These are phyloP conservation scores for Talinum fruticosum DNA, from an alignment of 148 eudicot genomes.

Conservation along the genomic window DNA sequence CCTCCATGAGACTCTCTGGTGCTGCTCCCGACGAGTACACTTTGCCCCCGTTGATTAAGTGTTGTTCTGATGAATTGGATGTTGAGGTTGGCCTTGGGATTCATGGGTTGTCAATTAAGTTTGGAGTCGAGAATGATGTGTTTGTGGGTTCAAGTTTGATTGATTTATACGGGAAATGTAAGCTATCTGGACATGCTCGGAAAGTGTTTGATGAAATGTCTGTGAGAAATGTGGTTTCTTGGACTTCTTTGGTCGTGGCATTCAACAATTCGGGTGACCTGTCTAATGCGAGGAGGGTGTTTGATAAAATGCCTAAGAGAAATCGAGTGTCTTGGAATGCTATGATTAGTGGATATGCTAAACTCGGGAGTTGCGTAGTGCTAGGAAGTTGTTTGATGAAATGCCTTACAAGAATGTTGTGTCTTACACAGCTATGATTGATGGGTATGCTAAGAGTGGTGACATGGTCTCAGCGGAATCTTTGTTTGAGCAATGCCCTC, in stretches of 20 bases:
- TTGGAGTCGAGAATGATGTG: conserved; percentile 41
- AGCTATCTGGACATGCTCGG: conserved; percentile 37
- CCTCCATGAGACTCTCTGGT: conserved; percentile 25
- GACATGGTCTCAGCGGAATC: conserved; percentile 52
- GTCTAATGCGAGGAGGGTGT: conserved; percentile 41
- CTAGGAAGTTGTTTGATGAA: conserved; percentile 51
- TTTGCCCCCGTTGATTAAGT: conserved; percentile 49
- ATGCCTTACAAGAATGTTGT: conserved; percentile 56
- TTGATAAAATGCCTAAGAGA: conserved; percentile 55
- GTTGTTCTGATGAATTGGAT: conserved; percentile 34
- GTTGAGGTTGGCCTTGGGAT: conserved; percentile 37
- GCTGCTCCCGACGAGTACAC: conserved; percentile 50
- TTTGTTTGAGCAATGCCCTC: conserved; percentile 49
- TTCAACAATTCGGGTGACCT: conserved; percentile 42
- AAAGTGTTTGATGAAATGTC: conserved; percentile 62
- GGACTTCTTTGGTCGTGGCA: conserved; percentile 62
- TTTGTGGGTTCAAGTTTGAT: conserved; percentile 70
- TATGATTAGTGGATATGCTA: conserved; percentile 51
- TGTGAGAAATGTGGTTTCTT: conserved; percentile 63
- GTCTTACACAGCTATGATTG: conserved; percentile 54
- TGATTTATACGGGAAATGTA: conserved; percentile 64
- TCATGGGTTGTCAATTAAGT: conserved; percentile 52
- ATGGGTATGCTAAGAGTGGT: conserved; percentile 66
- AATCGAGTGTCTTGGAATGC: conserved; percentile 57
- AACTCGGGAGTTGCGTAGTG: conserved; percentile 36